A percentile compares a stretch with the other conserved stretches of the same genome.
Evolutionary conservation across 2,329 filamentous ascomycete genomes (phyloP).

Genomic region (Tolypocladium guangdongense): DNA sequence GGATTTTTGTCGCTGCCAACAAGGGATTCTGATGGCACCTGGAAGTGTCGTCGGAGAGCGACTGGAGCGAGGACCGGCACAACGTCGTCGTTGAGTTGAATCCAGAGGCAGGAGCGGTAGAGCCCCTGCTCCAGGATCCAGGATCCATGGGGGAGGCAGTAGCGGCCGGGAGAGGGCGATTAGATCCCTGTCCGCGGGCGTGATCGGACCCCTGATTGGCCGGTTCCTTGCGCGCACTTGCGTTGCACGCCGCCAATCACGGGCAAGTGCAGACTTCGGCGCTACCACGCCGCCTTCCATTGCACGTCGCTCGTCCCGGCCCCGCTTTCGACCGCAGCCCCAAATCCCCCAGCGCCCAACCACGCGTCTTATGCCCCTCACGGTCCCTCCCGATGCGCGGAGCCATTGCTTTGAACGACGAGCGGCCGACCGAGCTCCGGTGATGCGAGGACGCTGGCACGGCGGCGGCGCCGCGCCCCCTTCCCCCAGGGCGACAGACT

Average conservation of each 20-base stretch:
- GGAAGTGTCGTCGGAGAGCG: neutral
- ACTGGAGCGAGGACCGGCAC: neutral
- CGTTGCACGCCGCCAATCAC: conserved; percentile 24
- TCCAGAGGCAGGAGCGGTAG: neutral
- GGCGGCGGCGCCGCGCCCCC: neutral
- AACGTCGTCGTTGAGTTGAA: neutral
- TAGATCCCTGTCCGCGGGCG: conserved; percentile 21
- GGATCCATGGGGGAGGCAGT: neutral
- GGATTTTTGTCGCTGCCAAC: neutral
- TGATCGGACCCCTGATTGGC: conserved; percentile 25
- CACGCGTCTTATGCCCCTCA: conserved; percentile 11
- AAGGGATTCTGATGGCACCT: too few relatives aligned
- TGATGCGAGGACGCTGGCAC: neutral
- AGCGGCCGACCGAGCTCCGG: neutral
- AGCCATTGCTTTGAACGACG: neutral
- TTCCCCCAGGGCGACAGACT: too few relatives aligned
- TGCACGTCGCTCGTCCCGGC: conserved; percentile 13
- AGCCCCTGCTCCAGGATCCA: neutral
- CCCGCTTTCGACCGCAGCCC: conserved; percentile 18
- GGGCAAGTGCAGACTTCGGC: conserved; percentile 18
- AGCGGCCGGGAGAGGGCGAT: conserved; percentile 16
- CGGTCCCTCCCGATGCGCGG: neutral
- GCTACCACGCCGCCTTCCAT: conserved; percentile 21
- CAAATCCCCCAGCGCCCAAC: conserved; percentile 14
- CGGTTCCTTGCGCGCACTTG: conserved; percentile 13